Base-by-base conservation (phyloP, 768 basidiomycete genomes). In the Zangia roseola region DNA sequence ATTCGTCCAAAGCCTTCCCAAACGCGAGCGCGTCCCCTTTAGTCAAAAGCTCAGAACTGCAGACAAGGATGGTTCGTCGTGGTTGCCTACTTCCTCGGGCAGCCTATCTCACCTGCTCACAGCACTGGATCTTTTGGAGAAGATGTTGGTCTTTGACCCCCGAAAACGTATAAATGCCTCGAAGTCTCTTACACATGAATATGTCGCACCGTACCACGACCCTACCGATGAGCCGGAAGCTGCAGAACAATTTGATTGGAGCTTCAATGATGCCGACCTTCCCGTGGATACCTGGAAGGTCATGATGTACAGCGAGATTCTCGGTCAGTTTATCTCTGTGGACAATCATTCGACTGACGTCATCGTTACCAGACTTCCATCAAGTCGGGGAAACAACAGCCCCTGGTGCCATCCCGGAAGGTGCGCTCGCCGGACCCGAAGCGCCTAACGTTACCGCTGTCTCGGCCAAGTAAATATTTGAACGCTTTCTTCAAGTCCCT, bases 271-370 rank as follows among this genome's bases (percentile, higher is more conserved):
- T 56, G 97, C 97, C 17, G 97, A 99, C 68, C 77, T 99, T 38
- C 97, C 97, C 0, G 90, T 98, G 10, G 97, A 99, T 62, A 95
- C 92, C 1, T 99, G 97, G 97, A 98, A 97, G 73, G 95, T 97
- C 64, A 99, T 99, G 97, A 99, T 99, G 95, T 98, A 98, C 76
- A 89, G 86, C 60, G 95, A 99, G 71, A 98, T 97, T 55, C 76
- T 97, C 12, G 93, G 94, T 93, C 61, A 54, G 86, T 70, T 16
- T 42, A 20, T 23, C 41, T 20, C 9, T 28, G 10, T 6, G 17
- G 10, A 39, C 17, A 19, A 13, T 30, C 14, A 40, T n/a, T 46
- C 16, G 20, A 33, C 31, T 54, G 19, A 52, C 20, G 13, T 35
- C 37, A 31, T 28, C 47, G 12, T 30, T 37, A 34, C 35, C 47